Evolutionary conservation across 139 green algal genomes (phyloP).

Genomic region (Tetradesmus lagerheimii): DNA sequence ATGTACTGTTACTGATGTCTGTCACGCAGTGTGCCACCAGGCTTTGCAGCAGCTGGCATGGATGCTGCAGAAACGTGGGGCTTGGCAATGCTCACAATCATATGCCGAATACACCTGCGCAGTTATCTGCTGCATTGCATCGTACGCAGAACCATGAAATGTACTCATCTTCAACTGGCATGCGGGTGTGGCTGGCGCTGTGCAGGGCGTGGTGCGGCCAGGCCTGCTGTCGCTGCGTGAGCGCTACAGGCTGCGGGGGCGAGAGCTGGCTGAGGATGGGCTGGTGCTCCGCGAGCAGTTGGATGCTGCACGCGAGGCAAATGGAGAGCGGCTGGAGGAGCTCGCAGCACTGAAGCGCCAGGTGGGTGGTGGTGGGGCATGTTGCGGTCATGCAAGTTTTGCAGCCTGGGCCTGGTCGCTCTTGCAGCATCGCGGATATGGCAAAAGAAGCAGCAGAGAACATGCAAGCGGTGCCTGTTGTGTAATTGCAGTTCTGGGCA

Average conservation of each 20-base stretch:
- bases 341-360: conserved; percentile 59
- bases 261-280: conserved; percentile 75
- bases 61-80: no score
- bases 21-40: conserved; percentile 8
- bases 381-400: no score
- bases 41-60: background rate
- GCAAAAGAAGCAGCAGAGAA: background rate
- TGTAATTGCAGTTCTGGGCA: no score
- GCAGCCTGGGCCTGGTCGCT: no score
- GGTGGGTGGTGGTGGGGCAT: conserved; percentile 33
- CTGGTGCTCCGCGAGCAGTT: conserved; percentile 73
- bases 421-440: no score
- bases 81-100: no score
- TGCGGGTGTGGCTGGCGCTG: background rate
- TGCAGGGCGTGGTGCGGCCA: conserved; percentile 74
- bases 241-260: conserved; percentile 61
- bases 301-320: conserved; percentile 56
- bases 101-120: no score
- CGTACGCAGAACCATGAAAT: no score
- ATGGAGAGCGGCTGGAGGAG: conserved; percentile 78
- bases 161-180: background rate
- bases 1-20: no score
- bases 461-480: no score
- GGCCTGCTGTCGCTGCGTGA: conserved; percentile 78
- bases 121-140: no score